phyloP scores from a whole-genome alignment of 2,329 filamentous ascomycete species.

The Trichoderma koningii region DNA sequence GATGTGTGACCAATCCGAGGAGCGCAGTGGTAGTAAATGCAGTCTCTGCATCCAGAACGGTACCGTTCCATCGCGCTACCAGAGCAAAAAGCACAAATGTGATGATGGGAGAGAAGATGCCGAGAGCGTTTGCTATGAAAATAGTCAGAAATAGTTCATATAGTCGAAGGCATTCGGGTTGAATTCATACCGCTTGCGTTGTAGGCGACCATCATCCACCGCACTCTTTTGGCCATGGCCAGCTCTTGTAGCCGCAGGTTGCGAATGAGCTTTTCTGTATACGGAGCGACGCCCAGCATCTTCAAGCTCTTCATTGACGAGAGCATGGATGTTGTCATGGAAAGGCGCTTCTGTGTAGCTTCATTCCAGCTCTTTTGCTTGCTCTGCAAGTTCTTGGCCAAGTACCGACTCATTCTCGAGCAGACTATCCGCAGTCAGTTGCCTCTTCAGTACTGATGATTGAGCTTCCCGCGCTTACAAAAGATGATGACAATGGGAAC shows the following conservation, averaged over 20 bases:
- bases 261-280: background rate
- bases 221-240: background rate
- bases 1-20: conserved; percentile 27
- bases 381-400: too few relatives aligned
- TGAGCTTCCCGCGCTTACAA: background rate
- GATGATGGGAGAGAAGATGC: too few relatives aligned
- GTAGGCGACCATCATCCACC: background rate
- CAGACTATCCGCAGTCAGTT: background rate
- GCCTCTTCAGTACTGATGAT: too few relatives aligned
- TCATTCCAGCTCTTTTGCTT: background rate
- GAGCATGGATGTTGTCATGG: background rate
- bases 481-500: background rate
- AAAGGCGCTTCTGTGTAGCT: background rate
- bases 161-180: too few relatives aligned
- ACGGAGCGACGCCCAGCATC: background rate
- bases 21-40: conserved; percentile 18
- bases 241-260: background rate
- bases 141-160: too few relatives aligned
- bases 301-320: background rate
- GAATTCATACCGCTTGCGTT: too few relatives aligned
- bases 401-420: too few relatives aligned
- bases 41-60: background rate
- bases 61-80: too few relatives aligned
- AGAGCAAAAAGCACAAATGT: too few relatives aligned
- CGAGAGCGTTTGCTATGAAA: too few relatives aligned